Percentiles rank a stretch among this genome's conserved stretches.
Evolutionary conservation across 345 rosid species (phyloP).

Genomic region (Punica granatum): DNA sequence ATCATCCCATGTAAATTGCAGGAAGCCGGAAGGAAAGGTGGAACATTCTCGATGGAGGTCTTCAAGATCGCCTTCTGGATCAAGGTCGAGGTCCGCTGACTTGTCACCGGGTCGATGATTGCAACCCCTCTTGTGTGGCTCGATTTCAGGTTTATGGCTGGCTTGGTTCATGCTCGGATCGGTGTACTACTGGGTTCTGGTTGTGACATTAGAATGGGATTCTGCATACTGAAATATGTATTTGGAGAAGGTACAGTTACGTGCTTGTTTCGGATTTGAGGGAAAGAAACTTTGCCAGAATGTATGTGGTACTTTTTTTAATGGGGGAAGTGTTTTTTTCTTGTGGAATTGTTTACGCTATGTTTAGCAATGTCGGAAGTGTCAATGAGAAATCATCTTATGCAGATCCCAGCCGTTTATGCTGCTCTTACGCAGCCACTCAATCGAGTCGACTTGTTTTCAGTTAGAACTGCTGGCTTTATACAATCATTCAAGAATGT

Average conservation of each 20-base stretch:
- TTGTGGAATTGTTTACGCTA: too few relatives aligned
- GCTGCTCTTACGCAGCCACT: too few relatives aligned
- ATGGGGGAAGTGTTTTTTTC: too few relatives aligned
- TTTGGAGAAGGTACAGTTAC: neutral
- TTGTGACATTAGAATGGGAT: neutral
- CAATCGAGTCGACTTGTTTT: too few relatives aligned
- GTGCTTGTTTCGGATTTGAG: neutral
- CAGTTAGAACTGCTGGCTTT: too few relatives aligned
- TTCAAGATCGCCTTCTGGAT: slow-evolving; percentile 14
- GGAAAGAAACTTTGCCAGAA: neutral
- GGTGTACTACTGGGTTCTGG: neutral
- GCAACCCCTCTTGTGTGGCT: neutral
- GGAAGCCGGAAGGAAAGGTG: slow-evolving; percentile 2
- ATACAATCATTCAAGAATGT: too few relatives aligned
- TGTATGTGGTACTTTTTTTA: too few relatives aligned
- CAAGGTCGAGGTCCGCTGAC: slow-evolving; percentile 12
- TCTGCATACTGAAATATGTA: neutral
- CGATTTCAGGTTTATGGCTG: neutral
- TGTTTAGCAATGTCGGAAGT: too few relatives aligned
- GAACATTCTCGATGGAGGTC: slow-evolving; percentile 5
- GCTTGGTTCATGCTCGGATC: neutral
- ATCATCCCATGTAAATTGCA: neutral
- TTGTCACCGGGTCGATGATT: slow-evolving; percentile 1
- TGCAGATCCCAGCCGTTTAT: too few relatives aligned
- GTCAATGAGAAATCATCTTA: too few relatives aligned